Conservation (phyloP, 2,329 filamentous ascomycete genomes). For the Aspergillus aculeatus region DNA sequence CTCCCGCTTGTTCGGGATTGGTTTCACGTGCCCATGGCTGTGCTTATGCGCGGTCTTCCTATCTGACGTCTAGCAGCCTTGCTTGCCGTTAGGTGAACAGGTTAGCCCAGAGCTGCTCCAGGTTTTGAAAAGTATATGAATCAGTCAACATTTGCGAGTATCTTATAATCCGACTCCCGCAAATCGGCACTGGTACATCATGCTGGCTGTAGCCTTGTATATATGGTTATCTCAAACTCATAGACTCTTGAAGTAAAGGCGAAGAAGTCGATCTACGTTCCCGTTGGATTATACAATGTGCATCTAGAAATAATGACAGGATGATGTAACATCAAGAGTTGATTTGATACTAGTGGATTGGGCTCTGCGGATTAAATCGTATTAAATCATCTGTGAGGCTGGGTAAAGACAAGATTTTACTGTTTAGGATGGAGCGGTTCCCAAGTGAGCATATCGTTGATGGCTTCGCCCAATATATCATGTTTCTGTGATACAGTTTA, state of each 20-base stretch:
- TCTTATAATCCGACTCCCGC: neutral
- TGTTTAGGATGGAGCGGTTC: constrained; percentile 31
- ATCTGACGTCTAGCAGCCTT: neutral
- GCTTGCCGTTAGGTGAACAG: neutral
- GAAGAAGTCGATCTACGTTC: too few relatives aligned
- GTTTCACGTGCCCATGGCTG: constrained; percentile 41
- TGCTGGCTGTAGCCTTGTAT: neutral
- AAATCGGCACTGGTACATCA: neutral
- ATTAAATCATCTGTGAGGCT: neutral
- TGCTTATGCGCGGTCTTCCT: constrained; percentile 3
- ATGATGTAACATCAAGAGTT: neutral
- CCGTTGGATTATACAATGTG: neutral
- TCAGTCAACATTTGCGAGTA: neutral
- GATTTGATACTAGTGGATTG: neutral
- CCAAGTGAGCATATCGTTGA: constrained; percentile 29
- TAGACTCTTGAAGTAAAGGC: neutral
- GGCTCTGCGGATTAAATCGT: neutral
- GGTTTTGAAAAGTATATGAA: neutral
- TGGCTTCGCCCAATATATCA: constrained; percentile 27
- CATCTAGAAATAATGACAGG: constrained; percentile 21
- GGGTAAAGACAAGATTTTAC: neutral
- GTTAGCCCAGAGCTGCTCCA: neutral
- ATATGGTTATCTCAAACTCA: neutral
- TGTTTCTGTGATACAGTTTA: neutral
- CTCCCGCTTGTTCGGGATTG: constrained; percentile 41